Evolutionary conservation across 306 rosid species (phyloP).

Genomic region (Vigna unguiculata): DNA sequence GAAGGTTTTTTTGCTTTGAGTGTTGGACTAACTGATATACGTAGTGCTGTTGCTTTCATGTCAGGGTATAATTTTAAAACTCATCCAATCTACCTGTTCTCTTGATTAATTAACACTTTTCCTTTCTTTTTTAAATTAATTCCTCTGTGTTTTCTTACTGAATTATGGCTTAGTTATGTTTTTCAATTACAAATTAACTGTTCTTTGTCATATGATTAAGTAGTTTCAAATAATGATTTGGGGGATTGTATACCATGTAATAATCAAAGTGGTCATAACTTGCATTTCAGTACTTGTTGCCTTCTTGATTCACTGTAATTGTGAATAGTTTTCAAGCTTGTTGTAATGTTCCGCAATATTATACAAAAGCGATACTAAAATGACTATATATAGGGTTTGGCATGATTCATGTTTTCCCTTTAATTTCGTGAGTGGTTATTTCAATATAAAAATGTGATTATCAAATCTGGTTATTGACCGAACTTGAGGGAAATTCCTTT

Average conservation of each 20-base stretch:
- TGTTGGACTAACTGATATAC: slow-evolving; percentile 7
- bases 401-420: slow-evolving; percentile 21
- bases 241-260: not conserved
- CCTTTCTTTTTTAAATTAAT: not conserved
- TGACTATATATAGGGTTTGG: slow-evolving; percentile 16
- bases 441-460: slow-evolving; percentile 8
- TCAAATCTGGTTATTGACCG: slow-evolving; percentile 12
- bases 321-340: not conserved
- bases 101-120: slow-evolving; percentile 5
- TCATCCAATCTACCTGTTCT: slow-evolving; percentile 4
- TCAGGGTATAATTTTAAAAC: not conserved
- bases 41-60: not conserved
- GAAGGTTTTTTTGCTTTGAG: not conserved
- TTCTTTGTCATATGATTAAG: slow-evolving; percentile 10
- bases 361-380: not conserved
- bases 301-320: slow-evolving; percentile 5
- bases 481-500: not conserved
- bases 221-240: slow-evolving; percentile 11
- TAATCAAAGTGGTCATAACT: not conserved
- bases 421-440: not conserved
- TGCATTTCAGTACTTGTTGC: not conserved
- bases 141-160: not conserved
- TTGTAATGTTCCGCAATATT: not conserved
- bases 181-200: slow-evolving; percentile 13
- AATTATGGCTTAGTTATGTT: not conserved